phyloP scores from a whole-genome alignment of 2,329 filamentous ascomycete species.

The Xylariales sp. region DNA sequence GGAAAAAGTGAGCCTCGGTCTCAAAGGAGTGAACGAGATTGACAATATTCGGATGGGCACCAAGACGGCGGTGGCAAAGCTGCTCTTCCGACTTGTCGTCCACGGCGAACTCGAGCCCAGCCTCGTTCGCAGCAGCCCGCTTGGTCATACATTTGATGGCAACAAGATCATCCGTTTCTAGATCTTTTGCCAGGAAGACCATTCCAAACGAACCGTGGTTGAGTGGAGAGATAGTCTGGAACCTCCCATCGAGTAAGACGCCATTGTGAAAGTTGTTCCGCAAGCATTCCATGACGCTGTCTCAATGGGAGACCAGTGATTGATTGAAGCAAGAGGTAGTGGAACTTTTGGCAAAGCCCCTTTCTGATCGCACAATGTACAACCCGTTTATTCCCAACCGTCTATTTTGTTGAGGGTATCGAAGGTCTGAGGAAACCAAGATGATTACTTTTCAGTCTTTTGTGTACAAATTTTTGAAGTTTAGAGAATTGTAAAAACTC shows the following conservation, averaged over 20 bases:
- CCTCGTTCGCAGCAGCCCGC: conserved; percentile 70
- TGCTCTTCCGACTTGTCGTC: conserved; percentile 88
- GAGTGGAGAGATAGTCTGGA: conserved; percentile 89
- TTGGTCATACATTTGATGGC: conserved; percentile 98
- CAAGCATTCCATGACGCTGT: conserved; percentile 81
- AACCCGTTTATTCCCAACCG: conserved; percentile 40
- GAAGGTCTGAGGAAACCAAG: conserved; percentile 42
- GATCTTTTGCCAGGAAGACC: conserved; percentile 93
- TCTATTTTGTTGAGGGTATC: conserved; percentile 48
- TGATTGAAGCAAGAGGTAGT: conserved; percentile 46
- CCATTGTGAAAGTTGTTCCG: conserved; percentile 83
- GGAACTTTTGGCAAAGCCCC: conserved; percentile 43
- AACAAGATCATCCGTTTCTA: conserved; percentile 79
- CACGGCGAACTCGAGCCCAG: conserved; percentile 73
- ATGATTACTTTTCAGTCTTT: conserved; percentile 45
- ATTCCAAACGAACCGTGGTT: conserved; percentile 99
- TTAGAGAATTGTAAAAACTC: conserved; percentile 39
- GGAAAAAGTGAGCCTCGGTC: conserved; percentile 87
- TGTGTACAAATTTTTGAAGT: conserved; percentile 44
- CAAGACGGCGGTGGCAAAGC: conserved; percentile 81
- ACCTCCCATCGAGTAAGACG: conserved; percentile 87
- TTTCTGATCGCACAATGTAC: conserved; percentile 46
- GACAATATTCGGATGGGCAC: conserved; percentile 89
- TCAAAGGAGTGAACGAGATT: conserved; percentile 92
- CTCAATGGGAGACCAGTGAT: conserved; percentile 52